Conservation (phyloP, 2,329 filamentous ascomycete genomes). For the Didymella glomerata region DNA sequence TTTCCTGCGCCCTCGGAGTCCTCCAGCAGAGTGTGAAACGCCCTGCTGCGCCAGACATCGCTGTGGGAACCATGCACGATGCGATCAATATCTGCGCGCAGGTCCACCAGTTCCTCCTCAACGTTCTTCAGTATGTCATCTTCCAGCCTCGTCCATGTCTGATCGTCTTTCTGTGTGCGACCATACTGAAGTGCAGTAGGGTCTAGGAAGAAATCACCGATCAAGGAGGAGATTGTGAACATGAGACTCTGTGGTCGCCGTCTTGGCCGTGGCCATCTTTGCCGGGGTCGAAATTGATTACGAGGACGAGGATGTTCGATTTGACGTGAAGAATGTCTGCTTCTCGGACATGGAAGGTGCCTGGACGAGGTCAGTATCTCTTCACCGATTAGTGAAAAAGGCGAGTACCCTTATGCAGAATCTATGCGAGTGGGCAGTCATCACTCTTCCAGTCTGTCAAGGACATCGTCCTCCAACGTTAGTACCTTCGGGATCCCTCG, state of each 20-base stretch:
- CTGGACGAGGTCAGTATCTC: neutral
- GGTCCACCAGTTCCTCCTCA: neutral
- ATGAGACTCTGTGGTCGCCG: neutral
- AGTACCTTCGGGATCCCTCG: too few species aligned
- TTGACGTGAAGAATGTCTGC: neutral
- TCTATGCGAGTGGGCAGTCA: neutral
- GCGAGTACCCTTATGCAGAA: neutral
- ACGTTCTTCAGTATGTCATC: neutral
- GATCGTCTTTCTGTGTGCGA: neutral
- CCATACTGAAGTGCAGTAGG: neutral
- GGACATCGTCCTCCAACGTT: too few species aligned
- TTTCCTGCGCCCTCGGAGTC: neutral
- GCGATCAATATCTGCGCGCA: neutral
- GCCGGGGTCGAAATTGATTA: too few species aligned
- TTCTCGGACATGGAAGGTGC: neutral
- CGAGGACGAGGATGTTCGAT: too few species aligned
- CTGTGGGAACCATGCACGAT: too few species aligned
- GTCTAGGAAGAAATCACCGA: neutral
- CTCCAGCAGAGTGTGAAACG: neutral
- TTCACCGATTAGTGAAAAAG: neutral
- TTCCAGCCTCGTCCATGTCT: neutral
- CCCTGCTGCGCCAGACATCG: neutral
- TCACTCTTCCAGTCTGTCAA: neutral
- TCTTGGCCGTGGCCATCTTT: too few species aligned
- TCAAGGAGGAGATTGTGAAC: neutral